phyloP scores from a whole-genome alignment of 768 basidiomycete species.

The Termitomyces sp. region DNA sequence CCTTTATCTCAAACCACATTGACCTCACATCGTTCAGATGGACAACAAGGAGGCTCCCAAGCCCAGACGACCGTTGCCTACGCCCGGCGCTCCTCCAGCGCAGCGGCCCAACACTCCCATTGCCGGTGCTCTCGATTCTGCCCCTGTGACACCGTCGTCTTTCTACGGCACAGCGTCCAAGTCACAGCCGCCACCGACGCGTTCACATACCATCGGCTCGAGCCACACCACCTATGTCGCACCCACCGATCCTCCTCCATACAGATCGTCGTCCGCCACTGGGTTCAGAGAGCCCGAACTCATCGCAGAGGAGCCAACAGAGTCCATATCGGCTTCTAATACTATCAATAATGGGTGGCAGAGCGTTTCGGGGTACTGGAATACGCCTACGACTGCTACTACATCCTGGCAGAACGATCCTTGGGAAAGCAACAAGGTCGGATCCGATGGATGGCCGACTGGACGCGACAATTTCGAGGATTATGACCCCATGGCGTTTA shows the following conservation, averaged over 20 bases:
- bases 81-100: slow-evolving; percentile 35
- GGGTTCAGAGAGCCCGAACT: slow-evolving; percentile 58
- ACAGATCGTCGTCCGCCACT: slow-evolving; percentile 28
- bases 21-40: slow-evolving; percentile 32
- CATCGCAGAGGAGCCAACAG: slow-evolving; percentile 40
- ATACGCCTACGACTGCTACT: neutral
- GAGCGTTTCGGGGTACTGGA: neutral
- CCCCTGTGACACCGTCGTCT: slow-evolving; percentile 31
- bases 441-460: slow-evolving; percentile 18
- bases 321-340: neutral
- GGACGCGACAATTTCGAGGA: slow-evolving; percentile 7
- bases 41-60: slow-evolving; percentile 47
- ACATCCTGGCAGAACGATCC: neutral
- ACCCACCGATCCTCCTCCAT: slow-evolving; percentile 36
- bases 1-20: neutral
- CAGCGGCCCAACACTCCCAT: slow-evolving; percentile 44
- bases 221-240: slow-evolving; percentile 39
- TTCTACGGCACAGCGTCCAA: slow-evolving; percentile 34
- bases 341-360: slow-evolving; percentile 9
- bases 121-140: slow-evolving; percentile 20
- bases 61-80: slow-evolving; percentile 46
- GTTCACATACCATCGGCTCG: slow-evolving; percentile 42
- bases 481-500: slow-evolving; percentile 20
- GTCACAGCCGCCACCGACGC: slow-evolving; percentile 38
- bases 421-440: neutral